Base-by-base conservation (phyloP, 2,329 filamentous ascomycete species). In the Plectosphaerella plurivora region DNA sequence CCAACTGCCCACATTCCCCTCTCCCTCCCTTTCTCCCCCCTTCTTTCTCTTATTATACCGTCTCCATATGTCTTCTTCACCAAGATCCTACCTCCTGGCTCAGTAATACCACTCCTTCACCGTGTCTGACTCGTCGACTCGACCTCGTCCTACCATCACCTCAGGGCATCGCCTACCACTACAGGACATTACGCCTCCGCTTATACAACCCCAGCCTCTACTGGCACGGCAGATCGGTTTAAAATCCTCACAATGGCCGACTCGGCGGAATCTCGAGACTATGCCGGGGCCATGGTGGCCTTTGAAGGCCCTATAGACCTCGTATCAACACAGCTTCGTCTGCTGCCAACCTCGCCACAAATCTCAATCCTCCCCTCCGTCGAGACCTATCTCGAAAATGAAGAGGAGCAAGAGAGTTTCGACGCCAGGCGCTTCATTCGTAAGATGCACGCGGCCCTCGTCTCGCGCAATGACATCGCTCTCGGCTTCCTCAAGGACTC, bases 261-360 rank as follows among this genome's bases (percentile, higher is more conserved):
- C 35, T 15, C 50, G 56, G 41, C 47, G 50, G 46, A 55, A 33
- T 12, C 50, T 50, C 35, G 58, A 28, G 54, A 61, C 25, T 64
- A 67, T 47, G 59, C 70, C 52, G 81, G 82, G 46, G 79, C 73
- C 61, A 66, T 86, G 50, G 73, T 87, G 50, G 81, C 82, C 55
- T 76, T 87, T 52, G 83, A 86, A 61, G 83, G 83, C 6, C 72
- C 79, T 33, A 60, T 66, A 22, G 76, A 83, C 45, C 68, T 73
- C 28, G 72, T 86, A 28, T 75, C 78, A 22, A 84, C 80, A 4
- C 83, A 87, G 59, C 67, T 86, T 39, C 76, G 76, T 46, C 72
- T 86, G 3, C 73, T 87, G 11, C 83, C 83, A 9, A 74, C 73
- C 4, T 86, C 81, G 1, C 67, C 77, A 1, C 78, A 84, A 52